Base-by-base conservation (phyloP, 257 asterid genomes). In the Dorcoceras hygrometricum region DNA sequence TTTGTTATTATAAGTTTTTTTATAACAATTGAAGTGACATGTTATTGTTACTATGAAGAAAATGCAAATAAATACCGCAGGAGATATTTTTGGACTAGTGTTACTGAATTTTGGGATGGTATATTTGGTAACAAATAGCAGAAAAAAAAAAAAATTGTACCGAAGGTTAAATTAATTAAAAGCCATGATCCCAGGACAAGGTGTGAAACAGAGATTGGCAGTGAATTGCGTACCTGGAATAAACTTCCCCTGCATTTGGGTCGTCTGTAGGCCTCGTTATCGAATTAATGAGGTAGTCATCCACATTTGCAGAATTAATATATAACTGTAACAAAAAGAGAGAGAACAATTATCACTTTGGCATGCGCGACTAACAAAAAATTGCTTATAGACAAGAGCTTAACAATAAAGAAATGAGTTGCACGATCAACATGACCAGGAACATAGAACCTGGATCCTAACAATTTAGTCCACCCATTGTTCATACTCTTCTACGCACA, bases 221-320 rank as follows among this genome's bases (percentile, higher is more conserved):
- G n/a, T n/a, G 0, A 12, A 23, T 27, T 23, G 14, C 12, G 19
- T 82, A 89, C 98, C 98, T 86, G 81, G 83, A 92, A 74, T 92
- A 92, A 71, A 92, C 98, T 83, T 92, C 97, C 26, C 94, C 89
- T 16, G 98, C 95, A 75, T 92, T 83, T 32, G 96, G 97, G 67
- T 92, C 98, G 67, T 81, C 83, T 23, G 98, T 89, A 22, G 98
- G 98, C 62, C 58, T 79, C 1, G 82, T 89, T 29, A 92, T 92
- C 68, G 97, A 92, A 75, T 84, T 75, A 14, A 92, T 83, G 62
- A 92, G 94, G 78, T 89, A 89, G 50, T 86, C 84, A 65, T 92
- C 98, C 70, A 92, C 96, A 25, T 92, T 92, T 69, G 93, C 82
- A 57, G 98, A 29, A 74, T 92, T 84, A 36, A 70, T 48, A 75